A percentile compares a stretch with the other conserved stretches of the same genome.
Conservation (phyloP, 2,329 filamentous ascomycete genomes). For the Fusarium abutilonis region DNA sequence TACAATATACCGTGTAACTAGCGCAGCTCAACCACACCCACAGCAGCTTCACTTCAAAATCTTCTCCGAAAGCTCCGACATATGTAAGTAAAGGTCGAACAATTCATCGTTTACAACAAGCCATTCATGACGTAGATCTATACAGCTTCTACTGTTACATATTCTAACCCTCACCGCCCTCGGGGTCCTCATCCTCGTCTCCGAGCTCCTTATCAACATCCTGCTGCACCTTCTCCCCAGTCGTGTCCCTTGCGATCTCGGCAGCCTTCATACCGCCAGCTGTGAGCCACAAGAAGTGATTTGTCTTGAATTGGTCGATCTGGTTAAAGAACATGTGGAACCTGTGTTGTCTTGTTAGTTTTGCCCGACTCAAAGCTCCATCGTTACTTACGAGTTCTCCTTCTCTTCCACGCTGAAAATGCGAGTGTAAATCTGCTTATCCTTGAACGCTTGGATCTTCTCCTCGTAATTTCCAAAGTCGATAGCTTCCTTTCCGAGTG, state of each 20-base stretch:
- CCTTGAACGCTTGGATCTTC: constrained; percentile 88
- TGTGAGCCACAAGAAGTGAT: constrained; percentile 79
- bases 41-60: background rate
- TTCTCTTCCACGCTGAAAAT: constrained; percentile 92
- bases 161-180: constrained; percentile 56
- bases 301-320: constrained; percentile 76
- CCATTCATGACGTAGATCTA: constrained; percentile 10
- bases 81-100: constrained; percentile 2
- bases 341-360: constrained; percentile 52
- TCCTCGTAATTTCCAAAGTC: constrained; percentile 82
- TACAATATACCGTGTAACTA: constrained; percentile 5
- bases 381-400: constrained; percentile 77
- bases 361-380: background rate
- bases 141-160: constrained; percentile 11
- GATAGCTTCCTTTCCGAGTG: constrained; percentile 73
- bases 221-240: constrained; percentile 53
- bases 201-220: constrained; percentile 60
- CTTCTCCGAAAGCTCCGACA: constrained; percentile 12
- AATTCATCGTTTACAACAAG: constrained; percentile 10
- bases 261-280: constrained; percentile 73
- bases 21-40: constrained; percentile 3
- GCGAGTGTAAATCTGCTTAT: constrained; percentile 87
- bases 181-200: constrained; percentile 63
- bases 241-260: constrained; percentile 50
- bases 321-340: constrained; percentile 84